Percentiles rank a stretch among this genome's conserved stretches.
Conservation (phyloP, 2,329 filamentous ascomycete species). For the Aspergillus brasiliensis region DNA sequence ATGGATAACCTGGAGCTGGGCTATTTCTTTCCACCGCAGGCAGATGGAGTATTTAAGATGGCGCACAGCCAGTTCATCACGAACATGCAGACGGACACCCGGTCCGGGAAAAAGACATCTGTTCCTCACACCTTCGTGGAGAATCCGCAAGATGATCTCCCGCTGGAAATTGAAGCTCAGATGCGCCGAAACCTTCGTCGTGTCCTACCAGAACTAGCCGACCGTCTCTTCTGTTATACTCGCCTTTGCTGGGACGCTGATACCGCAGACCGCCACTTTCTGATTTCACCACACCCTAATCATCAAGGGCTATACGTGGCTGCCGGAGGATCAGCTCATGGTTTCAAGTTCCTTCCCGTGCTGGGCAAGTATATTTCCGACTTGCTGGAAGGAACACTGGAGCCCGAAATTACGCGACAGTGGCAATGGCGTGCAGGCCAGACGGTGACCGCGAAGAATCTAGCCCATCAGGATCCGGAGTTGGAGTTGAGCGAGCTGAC, state of each 20-base stretch:
- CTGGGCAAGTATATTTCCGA: constrained; percentile 33
- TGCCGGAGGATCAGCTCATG: constrained; percentile 34
- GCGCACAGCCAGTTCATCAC: constrained; percentile 7
- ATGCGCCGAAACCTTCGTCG: not conserved
- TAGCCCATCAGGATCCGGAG: constrained; percentile 1
- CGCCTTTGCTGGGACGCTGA: not conserved
- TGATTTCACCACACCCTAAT: constrained; percentile 49
- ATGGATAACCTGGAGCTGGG: constrained; percentile 6
- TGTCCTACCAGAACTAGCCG: not conserved
- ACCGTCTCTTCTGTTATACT: not conserved
- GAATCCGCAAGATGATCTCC: not conserved
- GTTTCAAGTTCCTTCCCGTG: constrained; percentile 34
- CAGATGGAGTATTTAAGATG: constrained; percentile 1
- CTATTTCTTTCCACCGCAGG: constrained; percentile 3
- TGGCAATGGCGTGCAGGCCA: constrained; percentile 25
- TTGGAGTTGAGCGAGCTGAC: not conserved
- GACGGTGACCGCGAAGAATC: constrained; percentile 25
- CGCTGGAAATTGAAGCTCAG: not conserved
- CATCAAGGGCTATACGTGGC: constrained; percentile 47
- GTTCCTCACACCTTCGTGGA: not conserved
- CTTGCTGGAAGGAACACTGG: constrained; percentile 30
- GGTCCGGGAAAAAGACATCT: not conserved
- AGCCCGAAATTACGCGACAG: constrained; percentile 26
- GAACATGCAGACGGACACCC: not conserved
- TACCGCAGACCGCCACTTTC: constrained; percentile 36